These are phyloP conservation scores for Magnaporthiopsis poae DNA, from an alignment of 2,329 filamentous ascomycete species.

Conservation along the genomic window DNA sequence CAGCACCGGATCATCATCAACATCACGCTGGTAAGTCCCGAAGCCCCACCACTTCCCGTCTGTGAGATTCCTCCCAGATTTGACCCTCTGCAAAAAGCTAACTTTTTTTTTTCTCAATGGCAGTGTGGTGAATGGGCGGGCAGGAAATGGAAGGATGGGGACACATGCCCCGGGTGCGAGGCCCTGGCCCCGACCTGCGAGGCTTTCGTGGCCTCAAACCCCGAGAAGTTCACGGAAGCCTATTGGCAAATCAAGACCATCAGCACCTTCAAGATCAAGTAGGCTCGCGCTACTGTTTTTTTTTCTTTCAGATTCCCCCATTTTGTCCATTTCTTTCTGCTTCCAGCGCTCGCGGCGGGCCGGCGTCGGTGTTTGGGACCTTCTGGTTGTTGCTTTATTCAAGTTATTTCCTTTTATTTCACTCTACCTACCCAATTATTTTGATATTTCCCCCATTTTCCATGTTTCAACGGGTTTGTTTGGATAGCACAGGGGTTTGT, in stretches of 20 bases:
- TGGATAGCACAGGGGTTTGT: not conserved
- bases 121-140: conserved; percentile 79
- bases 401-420: not conserved
- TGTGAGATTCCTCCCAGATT: not conserved
- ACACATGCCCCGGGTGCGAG: conserved; percentile 38
- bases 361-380: not conserved
- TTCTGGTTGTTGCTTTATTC: not conserved
- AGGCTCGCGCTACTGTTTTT: not conserved
- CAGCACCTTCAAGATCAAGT: conserved; percentile 45
- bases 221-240: conserved; percentile 57
- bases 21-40: conserved; percentile 49
- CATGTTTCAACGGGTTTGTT: not conserved
- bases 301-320: not conserved
- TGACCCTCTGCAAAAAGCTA: not conserved
- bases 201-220: conserved; percentile 62
- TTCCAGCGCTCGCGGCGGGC: not conserved
- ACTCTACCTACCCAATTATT: not conserved
- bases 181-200: conserved; percentile 55
- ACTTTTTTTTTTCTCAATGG: not conserved
- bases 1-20: conserved; percentile 70
- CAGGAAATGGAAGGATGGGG: conserved; percentile 41
- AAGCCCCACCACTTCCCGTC: too few relatives aligned
- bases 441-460: not conserved
- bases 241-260: conserved; percentile 71
- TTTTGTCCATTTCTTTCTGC: not conserved